Evolutionary conservation across 257 asterid genomes (phyloP), one percentile per base, ranked within the genome.

Genomic region (Forsythia suspensa): DNA sequence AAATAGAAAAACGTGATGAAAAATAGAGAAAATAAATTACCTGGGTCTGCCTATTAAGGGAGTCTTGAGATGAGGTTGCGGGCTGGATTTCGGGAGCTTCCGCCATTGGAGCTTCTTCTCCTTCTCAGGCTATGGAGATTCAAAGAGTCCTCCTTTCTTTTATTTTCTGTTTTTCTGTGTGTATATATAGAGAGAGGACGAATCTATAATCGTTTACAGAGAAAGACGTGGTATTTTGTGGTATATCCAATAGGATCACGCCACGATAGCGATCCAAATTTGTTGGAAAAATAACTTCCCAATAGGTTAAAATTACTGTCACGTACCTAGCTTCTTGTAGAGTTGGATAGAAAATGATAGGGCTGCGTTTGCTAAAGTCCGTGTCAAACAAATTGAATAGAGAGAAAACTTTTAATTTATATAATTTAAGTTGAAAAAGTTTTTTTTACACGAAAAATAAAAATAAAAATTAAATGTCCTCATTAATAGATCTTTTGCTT

Each of bases 91-190:
- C 86, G 43, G 73, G 74, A 16, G 67, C 74, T 21, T 84, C 88
- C 72, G 88, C 88, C 92, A 88, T 88, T 70, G 86, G 48, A 71
- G 74, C 63, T 16, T 18, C 81, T 24, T 78, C 24, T 57, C 5
- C 4, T 48, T 4, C n/a, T 16, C 34, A 10, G 66, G 66, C 59
- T 40, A 5, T 10, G 79, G 74, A 80, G 85, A 82, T 82, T 52
- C 76, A 76, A 68, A 78, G 55, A 83, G 76, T 52, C 16, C 20
- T 46, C 11, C 4, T 61, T 37, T 21, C 0, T 15, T 1, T 55
- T 55, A 4, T 0, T n/a, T 11, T 76, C 2, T n/a, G 68, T 61
- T 20, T 34, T 11, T 21, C 5, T 6, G 43, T 40, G 24, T 75
- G 13, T 29, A 29, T 29, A 29, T 29, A 29, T 29, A 29, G 34